phyloP scores from a whole-genome alignment of 495 filamentous ascomycete genomes.

The Cryomyces minteri region DNA sequence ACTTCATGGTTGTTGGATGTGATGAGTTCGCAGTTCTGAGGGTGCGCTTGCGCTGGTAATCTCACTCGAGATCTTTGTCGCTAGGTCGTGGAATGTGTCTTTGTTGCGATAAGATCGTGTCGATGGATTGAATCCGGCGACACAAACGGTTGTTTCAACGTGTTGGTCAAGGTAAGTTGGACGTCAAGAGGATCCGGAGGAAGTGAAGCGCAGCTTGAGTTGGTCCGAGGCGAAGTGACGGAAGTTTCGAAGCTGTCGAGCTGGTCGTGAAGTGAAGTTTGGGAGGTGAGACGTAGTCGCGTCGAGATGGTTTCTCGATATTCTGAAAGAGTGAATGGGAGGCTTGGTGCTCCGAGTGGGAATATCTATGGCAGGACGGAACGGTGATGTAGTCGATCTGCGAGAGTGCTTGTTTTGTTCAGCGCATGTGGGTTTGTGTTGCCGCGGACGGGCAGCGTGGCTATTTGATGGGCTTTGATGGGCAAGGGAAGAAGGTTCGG shows the following conservation, averaged over 20 bases:
- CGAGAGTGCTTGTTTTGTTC: no score
- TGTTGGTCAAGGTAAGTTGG: background rate
- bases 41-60: background rate
- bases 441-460: no score
- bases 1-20: slow-evolving; percentile 11
- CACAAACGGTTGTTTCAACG: background rate
- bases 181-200: background rate
- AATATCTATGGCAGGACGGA: no score
- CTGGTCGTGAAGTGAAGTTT: background rate
- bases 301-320: background rate
- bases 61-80: background rate
- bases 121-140: background rate
- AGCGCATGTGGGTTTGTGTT: no score
- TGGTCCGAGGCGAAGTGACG: background rate
- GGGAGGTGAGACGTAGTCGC: background rate
- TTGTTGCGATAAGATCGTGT: background rate
- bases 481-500: no score
- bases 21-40: background rate
- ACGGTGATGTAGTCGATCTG: no score
- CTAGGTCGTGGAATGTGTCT: background rate
- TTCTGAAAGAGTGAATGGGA: slow-evolving; percentile 5
- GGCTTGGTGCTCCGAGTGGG: background rate
- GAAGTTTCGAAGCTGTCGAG: background rate
- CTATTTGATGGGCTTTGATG: no score
- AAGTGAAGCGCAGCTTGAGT: no score